Conservation (phyloP, 2,329 filamentous ascomycete species). For the Aspergillus melleus region DNA sequence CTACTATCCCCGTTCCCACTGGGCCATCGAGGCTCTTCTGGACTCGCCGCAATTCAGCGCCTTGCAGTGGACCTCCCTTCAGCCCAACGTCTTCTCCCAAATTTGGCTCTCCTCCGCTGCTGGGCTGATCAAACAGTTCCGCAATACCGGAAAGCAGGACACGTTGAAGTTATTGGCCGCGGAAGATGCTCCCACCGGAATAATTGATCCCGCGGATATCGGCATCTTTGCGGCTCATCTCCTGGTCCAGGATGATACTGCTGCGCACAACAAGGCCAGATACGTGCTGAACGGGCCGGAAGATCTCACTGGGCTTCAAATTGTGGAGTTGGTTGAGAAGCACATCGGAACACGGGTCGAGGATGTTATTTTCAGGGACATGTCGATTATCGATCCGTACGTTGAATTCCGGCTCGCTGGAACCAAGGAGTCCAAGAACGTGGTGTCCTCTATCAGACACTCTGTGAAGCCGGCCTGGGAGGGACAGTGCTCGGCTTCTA, state of each 20-base stretch:
- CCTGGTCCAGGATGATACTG: slow-evolving; percentile 28
- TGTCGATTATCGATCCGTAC: slow-evolving; percentile 30
- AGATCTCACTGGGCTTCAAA: slow-evolving; percentile 38
- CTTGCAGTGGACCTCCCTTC: slow-evolving; percentile 44
- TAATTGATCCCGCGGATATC: slow-evolving; percentile 35
- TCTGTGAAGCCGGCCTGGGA: slow-evolving; percentile 30
- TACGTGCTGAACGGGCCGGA: slow-evolving; percentile 45
- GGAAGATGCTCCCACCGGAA: slow-evolving; percentile 30
- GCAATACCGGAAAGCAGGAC: slow-evolving; percentile 33
- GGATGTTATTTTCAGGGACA: slow-evolving; percentile 33
- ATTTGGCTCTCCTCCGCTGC: slow-evolving; percentile 24
- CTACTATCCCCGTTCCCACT: slow-evolving; percentile 43
- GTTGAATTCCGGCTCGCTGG: slow-evolving; percentile 11
- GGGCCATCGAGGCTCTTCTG: slow-evolving; percentile 44
- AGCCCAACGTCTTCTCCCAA: slow-evolving; percentile 36
- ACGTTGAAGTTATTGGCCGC: slow-evolving; percentile 28
- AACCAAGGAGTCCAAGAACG: slow-evolving; percentile 22
- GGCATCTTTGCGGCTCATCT: slow-evolving; percentile 40
- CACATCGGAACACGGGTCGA: slow-evolving; percentile 29
- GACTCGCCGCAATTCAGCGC: slow-evolving; percentile 35
- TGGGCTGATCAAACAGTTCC: slow-evolving; percentile 36
- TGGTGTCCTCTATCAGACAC: slow-evolving; percentile 30
- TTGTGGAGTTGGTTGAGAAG: slow-evolving; percentile 38
- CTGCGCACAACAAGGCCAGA: slow-evolving; percentile 32
- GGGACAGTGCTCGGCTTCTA: slow-evolving; percentile 28